Base-by-base conservation (phyloP, 805 yeast species). In the Candida mattraensis region DNA sequence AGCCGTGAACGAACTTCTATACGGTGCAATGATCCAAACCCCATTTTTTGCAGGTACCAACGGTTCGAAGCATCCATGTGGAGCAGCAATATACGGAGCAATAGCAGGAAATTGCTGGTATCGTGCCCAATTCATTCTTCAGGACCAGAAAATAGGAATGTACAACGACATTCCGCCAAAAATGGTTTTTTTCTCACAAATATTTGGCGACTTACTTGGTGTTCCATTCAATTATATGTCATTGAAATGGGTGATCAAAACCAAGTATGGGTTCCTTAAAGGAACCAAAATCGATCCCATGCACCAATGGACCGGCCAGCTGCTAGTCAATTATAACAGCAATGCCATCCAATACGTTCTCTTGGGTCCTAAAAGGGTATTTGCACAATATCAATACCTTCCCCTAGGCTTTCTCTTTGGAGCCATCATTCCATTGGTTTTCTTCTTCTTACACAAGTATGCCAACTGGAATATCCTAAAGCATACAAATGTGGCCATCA, bases 71-170 rank as follows among this genome's bases (percentile, higher is more conserved):
- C 76, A 72, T 39, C 77, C 77, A 1, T 74, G 67, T 3, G 70
- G 75, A 5, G 76, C 75, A 4, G 53, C 69, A 1, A 61, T 70
- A 3, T 73, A 70, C 47, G 75, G 76, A 4, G 68, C 76, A 7
- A 57, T 73, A n/a, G 72, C 78, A 1, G 78, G 78, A 1, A 69
- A 73, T 47, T 73, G 76, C 2, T 70, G 75, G 75, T 70, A 70
- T 40, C 46, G 77, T 21, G 74, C 77, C 0, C 76, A 72, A 44
- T 69, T 42, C 30, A 40, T 56, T 18, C 43, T 56, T 11, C 60
- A 55, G 24, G 70, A 65, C 39, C 67, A 69, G 60, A 69, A 73
- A 44, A 56, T 74, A 5, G 81, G 79, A 1, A 72, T 72, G 44
- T 76, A 76, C 56, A 73, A 70, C 53, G 70, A 70, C 43, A 49